These are phyloP conservation scores for Tilletia setariae DNA, from an alignment of 1,284 basidiomycete genomes.

Conservation along the genomic window DNA sequence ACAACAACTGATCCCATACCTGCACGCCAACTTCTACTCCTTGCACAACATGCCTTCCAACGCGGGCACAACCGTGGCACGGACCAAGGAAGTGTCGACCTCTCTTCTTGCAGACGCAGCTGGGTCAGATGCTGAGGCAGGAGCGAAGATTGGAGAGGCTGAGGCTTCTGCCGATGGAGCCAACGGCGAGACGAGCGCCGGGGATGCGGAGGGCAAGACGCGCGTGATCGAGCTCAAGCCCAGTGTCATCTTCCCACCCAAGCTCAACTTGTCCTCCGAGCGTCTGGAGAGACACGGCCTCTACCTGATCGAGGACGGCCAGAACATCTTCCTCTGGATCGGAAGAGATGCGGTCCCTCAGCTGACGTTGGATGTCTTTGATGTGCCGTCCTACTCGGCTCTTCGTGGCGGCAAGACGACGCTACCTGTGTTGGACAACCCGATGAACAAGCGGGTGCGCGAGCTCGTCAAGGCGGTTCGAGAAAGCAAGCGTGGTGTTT, in stretches of 20 bases:
- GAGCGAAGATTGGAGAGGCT: conserved; percentile 1
- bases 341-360: conserved; percentile 94
- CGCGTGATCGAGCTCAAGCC: conserved; percentile 24
- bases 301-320: conserved; percentile 94
- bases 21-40: conserved; percentile 92
- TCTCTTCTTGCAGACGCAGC: neutral
- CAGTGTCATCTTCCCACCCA: conserved; percentile 71
- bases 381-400: conserved; percentile 79
- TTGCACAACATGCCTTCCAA: conserved; percentile 94
- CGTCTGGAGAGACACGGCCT: conserved; percentile 90
- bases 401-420: conserved; percentile 91
- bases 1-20: conserved; percentile 85
- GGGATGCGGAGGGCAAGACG: conserved; percentile 10
- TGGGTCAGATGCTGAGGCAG: neutral
- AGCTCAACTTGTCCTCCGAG: conserved; percentile 89
- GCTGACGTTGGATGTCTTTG: conserved; percentile 89
- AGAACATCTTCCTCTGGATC: conserved; percentile 96
- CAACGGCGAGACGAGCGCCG: conserved; percentile 2
- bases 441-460: conserved; percentile 88
- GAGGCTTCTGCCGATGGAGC: neutral
- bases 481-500: conserved; percentile 78
- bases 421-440: conserved; percentile 80
- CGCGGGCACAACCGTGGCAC: conserved; percentile 58
- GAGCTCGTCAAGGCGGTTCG: conserved; percentile 88
- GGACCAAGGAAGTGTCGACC: conserved; percentile 5